Conservation (phyloP, 306 rosid species). For the Hippophae tibetana region DNA sequence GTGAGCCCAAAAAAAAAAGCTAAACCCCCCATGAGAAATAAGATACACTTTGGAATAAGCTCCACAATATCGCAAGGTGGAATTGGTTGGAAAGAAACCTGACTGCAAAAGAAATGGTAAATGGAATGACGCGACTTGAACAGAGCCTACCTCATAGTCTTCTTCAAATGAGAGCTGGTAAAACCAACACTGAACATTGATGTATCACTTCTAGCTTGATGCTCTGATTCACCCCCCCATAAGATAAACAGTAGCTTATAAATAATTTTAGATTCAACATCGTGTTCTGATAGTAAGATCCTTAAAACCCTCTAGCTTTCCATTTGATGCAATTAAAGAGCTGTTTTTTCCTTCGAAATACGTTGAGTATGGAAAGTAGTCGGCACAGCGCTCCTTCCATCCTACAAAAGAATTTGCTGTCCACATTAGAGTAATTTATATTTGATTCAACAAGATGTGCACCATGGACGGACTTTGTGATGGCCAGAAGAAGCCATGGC, state of each 20-base stretch:
- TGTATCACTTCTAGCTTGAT: slow-evolving; percentile 8
- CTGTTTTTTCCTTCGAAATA: slow-evolving; percentile 60
- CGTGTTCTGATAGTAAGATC: slow-evolving; percentile 39
- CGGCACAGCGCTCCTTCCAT: slow-evolving; percentile 75
- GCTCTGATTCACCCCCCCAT: slow-evolving; percentile 21
- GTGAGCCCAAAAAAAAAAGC: slow-evolving; percentile 22
- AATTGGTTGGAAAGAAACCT: slow-evolving; percentile 18
- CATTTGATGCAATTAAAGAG: slow-evolving; percentile 65
- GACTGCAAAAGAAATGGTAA: no score
- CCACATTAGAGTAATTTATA: background rate
- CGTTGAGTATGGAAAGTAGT: slow-evolving; percentile 69
- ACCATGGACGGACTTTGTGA: no score
- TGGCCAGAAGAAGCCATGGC: no score
- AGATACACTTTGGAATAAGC: slow-evolving; percentile 56
- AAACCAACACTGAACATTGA: no score
- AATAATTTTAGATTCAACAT: slow-evolving; percentile 14
- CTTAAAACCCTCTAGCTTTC: slow-evolving; percentile 56
- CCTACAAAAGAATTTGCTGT: slow-evolving; percentile 37
- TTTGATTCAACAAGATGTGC: background rate
- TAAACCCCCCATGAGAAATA: slow-evolving; percentile 26
- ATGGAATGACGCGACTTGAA: no score
- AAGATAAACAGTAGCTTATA: slow-evolving; percentile 11
- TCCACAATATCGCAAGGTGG: slow-evolving; percentile 26
- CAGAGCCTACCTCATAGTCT: no score
- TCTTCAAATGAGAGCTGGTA: no score